Evolutionary conservation across 441 rosid species (phyloP).

Genomic region (Omphalea diandra): DNA sequence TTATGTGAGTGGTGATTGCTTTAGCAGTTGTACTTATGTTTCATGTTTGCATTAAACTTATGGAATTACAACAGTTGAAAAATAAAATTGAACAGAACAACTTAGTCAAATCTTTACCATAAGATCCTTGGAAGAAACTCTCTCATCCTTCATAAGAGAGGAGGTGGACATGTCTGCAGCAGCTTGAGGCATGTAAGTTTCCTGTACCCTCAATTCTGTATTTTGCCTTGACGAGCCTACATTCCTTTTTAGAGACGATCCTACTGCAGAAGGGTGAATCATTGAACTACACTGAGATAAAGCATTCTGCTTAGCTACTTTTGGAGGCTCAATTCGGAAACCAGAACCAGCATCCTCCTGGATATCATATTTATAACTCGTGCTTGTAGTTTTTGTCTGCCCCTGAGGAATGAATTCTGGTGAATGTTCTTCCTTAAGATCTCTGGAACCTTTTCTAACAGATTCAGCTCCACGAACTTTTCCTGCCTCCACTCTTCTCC

Average conservation of each 20-base stretch:
- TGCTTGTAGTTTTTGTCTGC: constrained; percentile 42
- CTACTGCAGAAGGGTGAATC: constrained; percentile 49
- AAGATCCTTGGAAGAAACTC: constrained; percentile 33
- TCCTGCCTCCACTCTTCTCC: constrained; percentile 55
- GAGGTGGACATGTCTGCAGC: constrained; percentile 34
- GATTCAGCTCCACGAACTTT: constrained; percentile 60
- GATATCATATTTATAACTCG: constrained; percentile 43
- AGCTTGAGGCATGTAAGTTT: constrained; percentile 34
- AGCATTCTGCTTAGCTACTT: constrained; percentile 31
- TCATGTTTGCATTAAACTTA: not conserved
- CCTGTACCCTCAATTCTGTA: constrained; percentile 35
- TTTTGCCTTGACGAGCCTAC: constrained; percentile 26
- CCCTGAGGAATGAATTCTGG: constrained; percentile 63
- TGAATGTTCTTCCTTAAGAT: constrained; percentile 38
- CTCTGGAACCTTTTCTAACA: constrained; percentile 52
- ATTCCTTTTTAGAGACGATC: constrained; percentile 37
- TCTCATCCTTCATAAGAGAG: constrained; percentile 36
- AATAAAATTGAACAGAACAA: not conserved
- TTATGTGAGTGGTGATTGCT: not conserved
- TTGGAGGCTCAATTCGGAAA: constrained; percentile 48
- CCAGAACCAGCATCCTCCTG: constrained; percentile 55
- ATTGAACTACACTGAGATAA: constrained; percentile 52
- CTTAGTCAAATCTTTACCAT: constrained; percentile 38
- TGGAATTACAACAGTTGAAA: not conserved
- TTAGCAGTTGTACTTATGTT: not conserved